Conservation (phyloP, 2,329 filamentous ascomycete genomes). For the Elsinoe batatas region DNA sequence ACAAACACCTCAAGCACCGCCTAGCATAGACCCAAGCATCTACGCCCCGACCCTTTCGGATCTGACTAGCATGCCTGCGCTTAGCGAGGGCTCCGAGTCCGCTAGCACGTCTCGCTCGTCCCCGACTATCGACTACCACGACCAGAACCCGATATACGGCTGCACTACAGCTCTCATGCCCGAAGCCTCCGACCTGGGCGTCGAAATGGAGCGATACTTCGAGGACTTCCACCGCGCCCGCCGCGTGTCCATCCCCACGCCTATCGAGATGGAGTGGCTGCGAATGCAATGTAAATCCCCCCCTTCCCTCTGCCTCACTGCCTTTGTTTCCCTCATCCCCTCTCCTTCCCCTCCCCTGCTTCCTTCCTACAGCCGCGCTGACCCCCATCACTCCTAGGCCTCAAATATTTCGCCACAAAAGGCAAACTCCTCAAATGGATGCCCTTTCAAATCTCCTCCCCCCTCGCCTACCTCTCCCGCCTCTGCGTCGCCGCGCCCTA, state of each 20-base stretch:
- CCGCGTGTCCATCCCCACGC: background rate
- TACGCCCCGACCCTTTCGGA: too few relatives aligned
- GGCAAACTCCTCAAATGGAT: background rate
- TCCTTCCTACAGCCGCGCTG: background rate
- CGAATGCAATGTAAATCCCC: background rate
- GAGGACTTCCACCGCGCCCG: background rate
- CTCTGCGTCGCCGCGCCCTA: slow-evolving; percentile 6
- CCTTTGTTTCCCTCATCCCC: background rate
- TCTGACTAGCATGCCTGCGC: too few relatives aligned
- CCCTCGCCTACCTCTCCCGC: background rate
- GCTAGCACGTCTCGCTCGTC: background rate
- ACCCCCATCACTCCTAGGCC: background rate
- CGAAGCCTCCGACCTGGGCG: background rate
- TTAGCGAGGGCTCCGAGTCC: background rate
- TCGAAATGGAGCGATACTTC: slow-evolving; percentile 5
- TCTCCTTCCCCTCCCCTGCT: background rate
- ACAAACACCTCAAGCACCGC: too few relatives aligned
- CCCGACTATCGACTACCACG: background rate
- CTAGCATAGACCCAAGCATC: too few relatives aligned
- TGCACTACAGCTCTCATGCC: background rate
- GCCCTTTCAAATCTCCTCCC: background rate
- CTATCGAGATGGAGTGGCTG: slow-evolving; percentile 4
- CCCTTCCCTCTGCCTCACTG: too few relatives aligned
- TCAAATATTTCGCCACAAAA: background rate
- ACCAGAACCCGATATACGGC: background rate